phyloP scores from a whole-genome alignment of 2,329 filamentous ascomycete genomes.

The Cercospora zeina region DNA sequence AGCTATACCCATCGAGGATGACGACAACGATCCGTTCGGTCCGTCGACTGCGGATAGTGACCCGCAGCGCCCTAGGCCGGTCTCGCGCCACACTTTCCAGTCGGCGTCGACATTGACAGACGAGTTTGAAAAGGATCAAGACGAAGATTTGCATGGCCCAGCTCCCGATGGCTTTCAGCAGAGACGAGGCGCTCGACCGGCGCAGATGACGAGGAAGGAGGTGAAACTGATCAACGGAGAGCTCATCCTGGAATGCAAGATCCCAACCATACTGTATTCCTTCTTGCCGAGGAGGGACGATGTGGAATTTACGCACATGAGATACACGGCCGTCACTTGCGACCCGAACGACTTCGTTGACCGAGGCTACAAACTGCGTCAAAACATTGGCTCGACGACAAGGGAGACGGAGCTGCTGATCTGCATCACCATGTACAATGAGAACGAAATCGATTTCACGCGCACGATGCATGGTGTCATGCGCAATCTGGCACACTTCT shows the following conservation, averaged over 20 bases:
- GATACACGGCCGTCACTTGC: conserved; percentile 97
- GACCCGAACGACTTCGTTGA: conserved; percentile 91
- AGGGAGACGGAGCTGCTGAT: conserved; percentile 96
- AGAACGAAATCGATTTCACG: conserved; percentile 94
- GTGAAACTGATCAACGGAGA: conserved; percentile 97
- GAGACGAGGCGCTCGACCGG: conserved; percentile 79
- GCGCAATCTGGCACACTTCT: conserved; percentile 97
- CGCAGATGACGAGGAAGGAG: conserved; percentile 89
- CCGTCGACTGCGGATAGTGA: conserved; percentile 58
- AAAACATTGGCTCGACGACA: conserved; percentile 78
- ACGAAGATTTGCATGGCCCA: conserved; percentile 67
- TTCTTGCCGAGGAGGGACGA: conserved; percentile 92
- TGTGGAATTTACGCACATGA: conserved; percentile 97
- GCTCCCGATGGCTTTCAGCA: conserved; percentile 85
- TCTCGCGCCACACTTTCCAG: conserved; percentile 64
- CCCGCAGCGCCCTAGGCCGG: conserved; percentile 55
- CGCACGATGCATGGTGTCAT: conserved; percentile 98
- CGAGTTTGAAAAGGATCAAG: conserved; percentile 59
- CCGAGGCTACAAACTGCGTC: conserved; percentile 86
- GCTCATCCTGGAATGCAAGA: conserved; percentile 97
- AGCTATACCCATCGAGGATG: conserved; percentile 65
- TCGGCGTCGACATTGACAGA: conserved; percentile 63
- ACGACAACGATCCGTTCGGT: conserved; percentile 64
- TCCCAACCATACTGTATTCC: conserved; percentile 95
- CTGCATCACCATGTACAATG: conserved; percentile 98